These are phyloP conservation scores for Kodamaea derodonti DNA, from an alignment of 1,139 yeast genomes.

Conservation along the genomic window DNA sequence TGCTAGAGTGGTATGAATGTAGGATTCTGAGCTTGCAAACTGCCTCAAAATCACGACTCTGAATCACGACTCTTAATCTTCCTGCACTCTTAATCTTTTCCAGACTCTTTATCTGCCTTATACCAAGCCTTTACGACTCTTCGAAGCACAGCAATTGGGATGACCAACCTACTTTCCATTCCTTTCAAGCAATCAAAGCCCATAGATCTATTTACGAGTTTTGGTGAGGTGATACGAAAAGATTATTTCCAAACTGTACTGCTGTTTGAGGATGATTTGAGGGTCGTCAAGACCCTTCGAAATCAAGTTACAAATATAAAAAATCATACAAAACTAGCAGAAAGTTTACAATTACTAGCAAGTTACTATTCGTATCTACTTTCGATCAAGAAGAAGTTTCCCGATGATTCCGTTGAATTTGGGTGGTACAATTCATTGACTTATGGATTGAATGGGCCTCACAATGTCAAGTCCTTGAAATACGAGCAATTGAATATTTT, in stretches of 20 bases:
- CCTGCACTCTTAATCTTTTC: too few relatives aligned
- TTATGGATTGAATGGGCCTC: slow-evolving; percentile 46
- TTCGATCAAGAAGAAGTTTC: slow-evolving; percentile 34
- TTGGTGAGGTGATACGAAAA: slow-evolving; percentile 48
- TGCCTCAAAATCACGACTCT: too few relatives aligned
- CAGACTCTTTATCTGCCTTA: too few relatives aligned
- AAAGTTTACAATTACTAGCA: slow-evolving; percentile 17
- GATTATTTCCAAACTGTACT: slow-evolving; percentile 68
- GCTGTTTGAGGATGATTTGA: slow-evolving; percentile 52
- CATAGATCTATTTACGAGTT: slow-evolving; percentile 41
- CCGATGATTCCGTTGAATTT: slow-evolving; percentile 46
- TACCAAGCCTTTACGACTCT: too few relatives aligned
- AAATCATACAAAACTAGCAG: slow-evolving; percentile 16
- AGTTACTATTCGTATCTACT: slow-evolving; percentile 32
- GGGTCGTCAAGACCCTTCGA: slow-evolving; percentile 29
- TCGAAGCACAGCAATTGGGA: too few relatives aligned
- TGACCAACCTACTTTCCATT: slow-evolving; percentile 40
- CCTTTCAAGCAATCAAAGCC: slow-evolving; percentile 53
- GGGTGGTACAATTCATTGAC: slow-evolving; percentile 73
- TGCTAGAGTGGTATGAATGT: too few relatives aligned
- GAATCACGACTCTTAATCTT: too few relatives aligned
- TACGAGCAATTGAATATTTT: slow-evolving; percentile 62
- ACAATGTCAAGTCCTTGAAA: slow-evolving; percentile 39
- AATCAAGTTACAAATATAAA: slow-evolving; percentile 19
- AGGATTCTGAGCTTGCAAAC: too few relatives aligned